Percentiles rank a stretch among this genome's conserved stretches.
Conservation (phyloP, 2,329 filamentous ascomycete genomes). For the Endoconidiophora laricicola region DNA sequence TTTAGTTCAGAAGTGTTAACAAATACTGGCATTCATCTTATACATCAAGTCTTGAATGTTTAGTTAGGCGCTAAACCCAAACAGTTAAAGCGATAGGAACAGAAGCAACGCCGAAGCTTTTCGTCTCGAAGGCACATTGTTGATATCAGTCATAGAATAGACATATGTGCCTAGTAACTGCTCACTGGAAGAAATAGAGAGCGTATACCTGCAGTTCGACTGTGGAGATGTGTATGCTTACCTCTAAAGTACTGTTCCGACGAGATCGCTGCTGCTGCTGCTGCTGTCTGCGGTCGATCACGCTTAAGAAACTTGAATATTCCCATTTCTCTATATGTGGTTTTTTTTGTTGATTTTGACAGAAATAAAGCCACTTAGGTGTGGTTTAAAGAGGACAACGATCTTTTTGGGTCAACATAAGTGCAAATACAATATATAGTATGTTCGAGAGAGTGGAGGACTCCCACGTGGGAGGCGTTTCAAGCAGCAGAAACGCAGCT, state of each 20-base stretch:
- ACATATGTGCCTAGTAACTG: no score
- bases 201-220: no score
- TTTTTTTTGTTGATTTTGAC: background rate
- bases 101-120: background rate
- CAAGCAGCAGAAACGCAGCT: background rate
- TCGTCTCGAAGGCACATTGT: background rate
- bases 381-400: background rate
- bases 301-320: slow-evolving; percentile 12
- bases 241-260: slow-evolving; percentile 13
- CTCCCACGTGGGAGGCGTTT: background rate
- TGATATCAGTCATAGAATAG: background rate
- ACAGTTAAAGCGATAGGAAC: background rate
- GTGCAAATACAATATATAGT: background rate
- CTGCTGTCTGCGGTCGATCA: slow-evolving; percentile 8
- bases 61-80: background rate
- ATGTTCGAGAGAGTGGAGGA: background rate
- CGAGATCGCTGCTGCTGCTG: slow-evolving; percentile 11
- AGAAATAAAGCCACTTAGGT: background rate
- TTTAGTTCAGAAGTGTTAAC: background rate
- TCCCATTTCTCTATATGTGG: slow-evolving; percentile 2
- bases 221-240: background rate
- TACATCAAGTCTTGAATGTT: background rate
- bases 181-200: no score
- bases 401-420: no score
- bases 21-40: background rate